Percentiles rank a stretch among this genome's conserved stretches.
phyloP scores from a whole-genome alignment of 2,329 filamentous ascomycete genomes.

The Blumeria graminis region DNA sequence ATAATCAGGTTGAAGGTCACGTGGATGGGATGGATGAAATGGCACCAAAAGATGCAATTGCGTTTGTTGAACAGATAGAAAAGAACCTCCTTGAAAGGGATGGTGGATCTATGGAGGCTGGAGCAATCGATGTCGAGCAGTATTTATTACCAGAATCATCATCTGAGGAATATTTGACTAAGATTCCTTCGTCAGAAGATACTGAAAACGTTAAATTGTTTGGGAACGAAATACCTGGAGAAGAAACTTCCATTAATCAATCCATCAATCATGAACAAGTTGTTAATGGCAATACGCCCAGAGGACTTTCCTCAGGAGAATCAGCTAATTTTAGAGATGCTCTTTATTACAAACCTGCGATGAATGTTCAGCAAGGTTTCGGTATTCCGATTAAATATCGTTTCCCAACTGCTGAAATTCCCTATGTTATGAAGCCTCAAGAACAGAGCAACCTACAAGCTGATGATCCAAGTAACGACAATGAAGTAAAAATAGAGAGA shows the following conservation, averaged over 20 bases:
- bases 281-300: too few species aligned
- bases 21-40: background rate
- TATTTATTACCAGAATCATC: constrained; percentile 4
- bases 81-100: constrained; percentile 1
- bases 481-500: too few species aligned
- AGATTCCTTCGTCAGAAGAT: constrained; percentile 1
- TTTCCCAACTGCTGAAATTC: too few species aligned
- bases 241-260: background rate
- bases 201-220: constrained; percentile 7
- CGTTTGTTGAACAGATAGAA: background rate
- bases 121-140: constrained; percentile 2
- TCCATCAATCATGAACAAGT: too few species aligned
- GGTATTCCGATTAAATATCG: too few species aligned
- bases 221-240: constrained; percentile 9
- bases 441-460: constrained; percentile 3
- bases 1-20: background rate
- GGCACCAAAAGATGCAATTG: background rate
- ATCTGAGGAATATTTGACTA: constrained; percentile 3
- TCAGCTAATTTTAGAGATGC: constrained; percentile 3
- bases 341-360: too few species aligned
- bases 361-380: too few species aligned
- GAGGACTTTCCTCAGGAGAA: background rate
- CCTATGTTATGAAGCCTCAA: constrained; percentile 1
- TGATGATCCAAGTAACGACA: background rate
- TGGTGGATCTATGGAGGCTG: constrained; percentile 2